A percentile compares a stretch with the other conserved stretches of the same genome.
phyloP scores from a whole-genome alignment of 495 filamentous ascomycete genomes.

The Collariella sp. region DNA sequence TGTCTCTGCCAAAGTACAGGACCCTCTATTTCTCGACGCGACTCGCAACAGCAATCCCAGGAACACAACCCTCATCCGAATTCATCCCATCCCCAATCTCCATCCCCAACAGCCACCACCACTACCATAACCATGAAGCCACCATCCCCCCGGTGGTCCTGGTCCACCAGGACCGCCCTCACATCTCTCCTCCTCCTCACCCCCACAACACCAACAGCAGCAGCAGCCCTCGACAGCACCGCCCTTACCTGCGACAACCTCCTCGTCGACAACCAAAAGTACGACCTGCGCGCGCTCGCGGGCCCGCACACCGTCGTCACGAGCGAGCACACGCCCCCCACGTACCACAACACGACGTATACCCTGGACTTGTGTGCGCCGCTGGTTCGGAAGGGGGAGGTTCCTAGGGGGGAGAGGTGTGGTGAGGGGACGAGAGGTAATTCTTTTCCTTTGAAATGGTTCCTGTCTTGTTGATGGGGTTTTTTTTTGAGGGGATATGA shows the following conservation, averaged over 20 bases:
- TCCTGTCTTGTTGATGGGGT: background rate
- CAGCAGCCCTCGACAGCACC: background rate
- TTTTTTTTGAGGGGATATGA: background rate
- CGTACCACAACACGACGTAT: slow-evolving; percentile 64
- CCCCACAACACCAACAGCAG: slow-evolving; percentile 18
- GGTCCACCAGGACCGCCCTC: slow-evolving; percentile 1
- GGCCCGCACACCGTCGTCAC: slow-evolving; percentile 71
- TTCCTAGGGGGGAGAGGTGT: slow-evolving; percentile 46
- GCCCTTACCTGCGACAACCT: slow-evolving; percentile 48
- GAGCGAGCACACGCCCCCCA: slow-evolving; percentile 39
- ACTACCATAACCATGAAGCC: background rate
- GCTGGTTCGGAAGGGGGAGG: slow-evolving; percentile 47
- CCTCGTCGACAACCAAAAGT: slow-evolving; percentile 45
- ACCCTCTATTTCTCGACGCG: too few relatives aligned
- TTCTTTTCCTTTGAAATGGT: background rate
- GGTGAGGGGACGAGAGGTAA: slow-evolving; percentile 53
- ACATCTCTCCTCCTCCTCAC: slow-evolving; percentile 20
- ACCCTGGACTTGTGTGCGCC: slow-evolving; percentile 75
- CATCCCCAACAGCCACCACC: background rate
- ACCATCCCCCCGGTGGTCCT: slow-evolving; percentile 3
- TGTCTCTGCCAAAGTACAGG: too few relatives aligned
- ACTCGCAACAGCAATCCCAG: background rate
- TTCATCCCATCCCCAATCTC: background rate
- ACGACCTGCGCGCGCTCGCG: slow-evolving; percentile 56
- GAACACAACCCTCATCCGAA: too few relatives aligned